Base-by-base conservation (phyloP, 129 eudicot species). In the Flaveria trinervia region DNA sequence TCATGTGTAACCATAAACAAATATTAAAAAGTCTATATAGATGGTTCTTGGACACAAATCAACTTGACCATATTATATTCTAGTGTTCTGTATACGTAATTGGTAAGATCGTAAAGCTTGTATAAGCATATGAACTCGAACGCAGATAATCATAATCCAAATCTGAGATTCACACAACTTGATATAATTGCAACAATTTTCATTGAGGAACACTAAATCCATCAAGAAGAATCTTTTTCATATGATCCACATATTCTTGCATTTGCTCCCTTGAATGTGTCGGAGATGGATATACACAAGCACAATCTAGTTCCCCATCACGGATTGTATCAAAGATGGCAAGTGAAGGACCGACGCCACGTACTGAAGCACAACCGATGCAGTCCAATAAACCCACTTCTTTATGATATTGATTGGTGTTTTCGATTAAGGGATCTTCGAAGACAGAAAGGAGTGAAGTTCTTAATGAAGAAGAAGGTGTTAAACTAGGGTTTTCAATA, bases 241-340 rank as follows among this genome's bases (percentile, higher is more conserved):
- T 91, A 22, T 83, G 80, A 72, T 83, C 85, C 30, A 93, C 76
- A 72, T 85, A 68, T 55, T 79, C 87, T 71, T 84, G 85, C 96
- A 93, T 93, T 72, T 93, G 98, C 78, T 88, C 92, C 83, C 97
- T 88, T 20, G 97, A 90, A 80, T 90, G 96, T 59, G 92, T 76
- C 0, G 98, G 98, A 13, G 84, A 83, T 0, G 98, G 98, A 82
- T 82, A 93, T 6, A 93, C 96, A 64, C 92, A 93, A 14, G 88
- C 86, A 45, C 98, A 93, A 66, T 93, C 96, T 57, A 93, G 72
- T 50, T 83, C 69, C 30, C 93, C 97, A 48, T 89, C 86, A 28
- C 87, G 82, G 33, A 93, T 66, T 4, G 97, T 84, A 77, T 93
- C 96, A 69, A 93, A 93, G 50, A 91, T 77, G 10, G 96, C 97